A percentile compares a stretch with the other conserved stretches of the same genome.
Conservation (phyloP, 2,329 filamentous ascomycete species). For the Orbilia ellipsospora region DNA sequence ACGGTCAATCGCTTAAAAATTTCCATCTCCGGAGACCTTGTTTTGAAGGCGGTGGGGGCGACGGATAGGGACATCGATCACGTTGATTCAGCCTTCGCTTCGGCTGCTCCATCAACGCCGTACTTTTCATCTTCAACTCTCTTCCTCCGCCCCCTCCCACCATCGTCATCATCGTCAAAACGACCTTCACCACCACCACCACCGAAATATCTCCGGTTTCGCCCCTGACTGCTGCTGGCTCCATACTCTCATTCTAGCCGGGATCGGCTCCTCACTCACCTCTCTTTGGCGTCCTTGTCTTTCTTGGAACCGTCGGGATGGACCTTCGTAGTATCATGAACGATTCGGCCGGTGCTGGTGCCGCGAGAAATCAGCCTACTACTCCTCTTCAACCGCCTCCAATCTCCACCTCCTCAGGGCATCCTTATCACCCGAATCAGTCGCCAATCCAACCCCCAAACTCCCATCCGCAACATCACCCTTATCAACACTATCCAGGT, state of each 20-base stretch:
- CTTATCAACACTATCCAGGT: conserved; percentile 37
- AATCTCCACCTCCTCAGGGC: conserved; percentile 52
- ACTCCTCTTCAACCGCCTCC: conserved; percentile 47
- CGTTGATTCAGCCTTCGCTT: conserved; percentile 52
- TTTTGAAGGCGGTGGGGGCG: conserved; percentile 39
- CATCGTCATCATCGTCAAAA: neutral
- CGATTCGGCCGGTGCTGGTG: conserved; percentile 51
- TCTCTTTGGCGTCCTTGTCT: conserved; percentile 27
- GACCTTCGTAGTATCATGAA: conserved; percentile 59
- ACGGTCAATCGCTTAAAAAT: conserved; percentile 23
- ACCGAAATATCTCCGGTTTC: conserved; percentile 15
- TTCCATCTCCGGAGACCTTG: conserved; percentile 27
- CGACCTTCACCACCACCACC: conserved; percentile 1
- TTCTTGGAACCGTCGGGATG: conserved; percentile 50
- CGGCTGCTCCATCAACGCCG: conserved; percentile 32
- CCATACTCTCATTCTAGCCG: neutral
- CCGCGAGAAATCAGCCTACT: conserved; percentile 49
- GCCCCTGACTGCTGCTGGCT: neutral
- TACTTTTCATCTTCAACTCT: conserved; percentile 8
- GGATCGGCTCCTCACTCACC: neutral
- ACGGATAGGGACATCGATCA: conserved; percentile 52
- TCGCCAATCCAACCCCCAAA: conserved; percentile 27
- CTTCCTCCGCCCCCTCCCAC: conserved; percentile 21
- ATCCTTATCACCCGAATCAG: conserved; percentile 27
- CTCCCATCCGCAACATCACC: conserved; percentile 43